Conservation (phyloP, 768 basidiomycete species). For the Suillus fuscotomentosus region DNA sequence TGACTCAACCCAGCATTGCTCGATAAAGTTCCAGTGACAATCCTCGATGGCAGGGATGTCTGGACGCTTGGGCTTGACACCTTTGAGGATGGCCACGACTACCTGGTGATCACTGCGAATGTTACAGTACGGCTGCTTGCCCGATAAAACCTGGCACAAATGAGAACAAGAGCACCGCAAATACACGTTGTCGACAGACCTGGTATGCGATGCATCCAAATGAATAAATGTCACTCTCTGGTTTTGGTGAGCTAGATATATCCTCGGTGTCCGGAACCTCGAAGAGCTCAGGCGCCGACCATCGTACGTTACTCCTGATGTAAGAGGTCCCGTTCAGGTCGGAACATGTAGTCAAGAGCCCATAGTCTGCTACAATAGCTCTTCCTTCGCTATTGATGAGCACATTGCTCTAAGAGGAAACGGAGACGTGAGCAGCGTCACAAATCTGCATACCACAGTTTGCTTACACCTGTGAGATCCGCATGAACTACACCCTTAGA, state of each 20-base stretch:
- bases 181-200: slow-evolving; percentile 7
- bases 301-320: slow-evolving; percentile 25
- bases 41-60: slow-evolving; percentile 33
- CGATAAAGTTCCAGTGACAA: slow-evolving; percentile 41
- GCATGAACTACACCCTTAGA: neutral
- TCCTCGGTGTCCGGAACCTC: slow-evolving; percentile 14
- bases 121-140: neutral
- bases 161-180: neutral
- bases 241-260: neutral
- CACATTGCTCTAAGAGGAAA: neutral
- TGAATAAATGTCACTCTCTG: slow-evolving; percentile 10
- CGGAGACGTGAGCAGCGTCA: neutral
- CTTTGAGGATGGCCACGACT: slow-evolving; percentile 11
- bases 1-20: slow-evolving; percentile 34
- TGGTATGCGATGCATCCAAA: slow-evolving; percentile 24
- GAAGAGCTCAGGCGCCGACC: slow-evolving; percentile 29
- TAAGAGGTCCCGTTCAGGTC: neutral
- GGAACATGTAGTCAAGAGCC: neutral
- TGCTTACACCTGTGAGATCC: neutral
- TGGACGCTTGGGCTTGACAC: slow-evolving; percentile 17
- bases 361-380: neutral
- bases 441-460: neutral
- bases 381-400: neutral
- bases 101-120: slow-evolving; percentile 6
- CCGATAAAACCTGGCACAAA: slow-evolving; percentile 1